A percentile compares a stretch with the other conserved stretches of the same genome.
phyloP scores from a whole-genome alignment of 1,284 basidiomycete species.

The Papiliotrema terrestris region DNA sequence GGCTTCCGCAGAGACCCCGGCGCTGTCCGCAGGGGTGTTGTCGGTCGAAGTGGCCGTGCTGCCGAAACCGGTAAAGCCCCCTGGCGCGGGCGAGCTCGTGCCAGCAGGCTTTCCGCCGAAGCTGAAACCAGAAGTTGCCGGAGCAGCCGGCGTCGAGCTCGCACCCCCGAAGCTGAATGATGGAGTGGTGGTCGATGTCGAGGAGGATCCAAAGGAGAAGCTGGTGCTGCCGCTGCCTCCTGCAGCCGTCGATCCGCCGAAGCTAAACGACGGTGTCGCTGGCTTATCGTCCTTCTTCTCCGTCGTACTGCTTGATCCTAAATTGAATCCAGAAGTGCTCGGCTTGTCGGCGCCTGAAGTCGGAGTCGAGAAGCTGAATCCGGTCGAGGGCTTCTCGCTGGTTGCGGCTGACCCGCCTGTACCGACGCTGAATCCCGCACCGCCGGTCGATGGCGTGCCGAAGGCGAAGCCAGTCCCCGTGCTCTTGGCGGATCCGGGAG shows the following conservation, averaged over 20 bases:
- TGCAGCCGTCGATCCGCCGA: constrained; percentile 8
- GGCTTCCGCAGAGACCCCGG: constrained; percentile 22
- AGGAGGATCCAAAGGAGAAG: constrained; percentile 38
- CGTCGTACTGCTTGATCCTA: background rate
- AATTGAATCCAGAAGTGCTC: background rate
- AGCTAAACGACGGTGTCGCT: constrained; percentile 2
- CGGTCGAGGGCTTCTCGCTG: background rate
- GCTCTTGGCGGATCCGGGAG: background rate
- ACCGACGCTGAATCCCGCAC: constrained; percentile 4
- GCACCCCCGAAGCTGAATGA: constrained; percentile 28
- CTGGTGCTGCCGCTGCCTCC: constrained; percentile 12
- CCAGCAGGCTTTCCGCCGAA: constrained; percentile 8
- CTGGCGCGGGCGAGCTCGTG: background rate
- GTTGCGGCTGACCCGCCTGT: background rate
- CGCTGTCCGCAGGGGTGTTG: constrained; percentile 2
- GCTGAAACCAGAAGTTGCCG: constrained; percentile 10
- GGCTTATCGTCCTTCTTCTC: background rate
- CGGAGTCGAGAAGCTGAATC: background rate
- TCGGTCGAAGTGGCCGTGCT: background rate
- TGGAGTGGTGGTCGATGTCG: constrained; percentile 15
- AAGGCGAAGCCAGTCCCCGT: constrained; percentile 19
- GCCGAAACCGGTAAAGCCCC: too few species aligned
- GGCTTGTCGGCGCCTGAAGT: background rate
- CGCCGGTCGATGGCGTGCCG: constrained; percentile 10
- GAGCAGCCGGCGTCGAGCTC: constrained; percentile 14